Conservation (phyloP, 164 flowering plant species). For the Sedum album region DNA sequence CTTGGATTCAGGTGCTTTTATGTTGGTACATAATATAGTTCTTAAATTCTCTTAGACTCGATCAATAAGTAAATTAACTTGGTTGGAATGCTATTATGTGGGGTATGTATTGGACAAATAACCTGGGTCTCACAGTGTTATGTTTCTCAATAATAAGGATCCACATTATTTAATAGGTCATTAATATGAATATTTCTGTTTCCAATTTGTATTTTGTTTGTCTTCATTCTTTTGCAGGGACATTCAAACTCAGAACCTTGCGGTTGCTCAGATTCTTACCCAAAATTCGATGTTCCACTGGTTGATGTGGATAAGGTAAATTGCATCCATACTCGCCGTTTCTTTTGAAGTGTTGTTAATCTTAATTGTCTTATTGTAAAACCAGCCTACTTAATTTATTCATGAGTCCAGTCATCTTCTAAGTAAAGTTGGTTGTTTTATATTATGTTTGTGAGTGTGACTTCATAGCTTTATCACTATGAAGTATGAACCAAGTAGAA, state of each 20-base stretch:
- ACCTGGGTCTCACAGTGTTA: no score
- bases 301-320: conserved; percentile 94
- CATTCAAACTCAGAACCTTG: conserved; percentile 24
- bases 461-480: neutral
- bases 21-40: neutral
- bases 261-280: conserved; percentile 64
- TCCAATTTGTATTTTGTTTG: neutral
- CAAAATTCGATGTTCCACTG: conserved; percentile 71
- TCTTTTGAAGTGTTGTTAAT: neutral
- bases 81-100: neutral
- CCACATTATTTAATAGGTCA: neutral
- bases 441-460: neutral
- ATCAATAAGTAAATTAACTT: neutral
- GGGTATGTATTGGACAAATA: no score
- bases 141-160: no score
- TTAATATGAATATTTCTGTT: neutral
- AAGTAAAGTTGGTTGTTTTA: neutral
- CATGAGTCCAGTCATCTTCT: neutral
- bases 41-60: no score
- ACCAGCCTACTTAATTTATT: neutral
- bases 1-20: neutral
- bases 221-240: conserved; percentile 30
- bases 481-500: neutral
- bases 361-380: no score
- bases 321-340: neutral